Conservation (phyloP, 78 protist species). For the Dictyostelium citrinum region DNA sequence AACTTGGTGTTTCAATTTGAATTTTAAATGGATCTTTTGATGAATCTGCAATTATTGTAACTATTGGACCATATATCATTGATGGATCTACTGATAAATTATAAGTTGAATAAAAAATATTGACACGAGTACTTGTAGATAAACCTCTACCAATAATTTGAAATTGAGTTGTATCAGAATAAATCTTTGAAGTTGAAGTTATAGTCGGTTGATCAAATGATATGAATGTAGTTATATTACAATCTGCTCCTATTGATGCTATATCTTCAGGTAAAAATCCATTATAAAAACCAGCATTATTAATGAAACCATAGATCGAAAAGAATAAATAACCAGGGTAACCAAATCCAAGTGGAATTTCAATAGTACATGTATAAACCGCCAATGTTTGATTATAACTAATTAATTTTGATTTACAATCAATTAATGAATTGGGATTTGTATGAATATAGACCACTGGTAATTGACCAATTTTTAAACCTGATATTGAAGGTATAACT, state of each 20-base stretch:
- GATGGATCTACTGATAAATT: not conserved
- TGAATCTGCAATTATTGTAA: not conserved
- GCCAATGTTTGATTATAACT: not conserved
- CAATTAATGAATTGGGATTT: not conserved
- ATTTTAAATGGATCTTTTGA: not conserved
- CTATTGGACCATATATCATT: not conserved
- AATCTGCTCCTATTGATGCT: not conserved
- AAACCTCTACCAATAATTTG: not conserved
- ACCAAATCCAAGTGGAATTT: not conserved
- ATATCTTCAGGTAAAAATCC: not conserved
- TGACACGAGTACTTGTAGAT: not conserved
- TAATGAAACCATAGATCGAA: not conserved
- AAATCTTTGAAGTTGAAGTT: not conserved
- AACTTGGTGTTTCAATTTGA: not conserved
- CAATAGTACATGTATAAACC: not conserved
- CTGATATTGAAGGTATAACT: not conserved
- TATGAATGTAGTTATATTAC: not conserved
- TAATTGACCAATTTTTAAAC: not conserved
- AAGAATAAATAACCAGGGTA: not conserved
- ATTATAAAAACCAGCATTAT: not conserved
- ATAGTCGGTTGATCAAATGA: not conserved
- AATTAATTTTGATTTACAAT: not conserved
- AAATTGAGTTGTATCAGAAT: not conserved
- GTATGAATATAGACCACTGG: not conserved
- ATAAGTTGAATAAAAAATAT: not conserved